Base-by-base conservation (phyloP, 2,329 filamentous ascomycete species). In the Ophiocordyceps sinensis region DNA sequence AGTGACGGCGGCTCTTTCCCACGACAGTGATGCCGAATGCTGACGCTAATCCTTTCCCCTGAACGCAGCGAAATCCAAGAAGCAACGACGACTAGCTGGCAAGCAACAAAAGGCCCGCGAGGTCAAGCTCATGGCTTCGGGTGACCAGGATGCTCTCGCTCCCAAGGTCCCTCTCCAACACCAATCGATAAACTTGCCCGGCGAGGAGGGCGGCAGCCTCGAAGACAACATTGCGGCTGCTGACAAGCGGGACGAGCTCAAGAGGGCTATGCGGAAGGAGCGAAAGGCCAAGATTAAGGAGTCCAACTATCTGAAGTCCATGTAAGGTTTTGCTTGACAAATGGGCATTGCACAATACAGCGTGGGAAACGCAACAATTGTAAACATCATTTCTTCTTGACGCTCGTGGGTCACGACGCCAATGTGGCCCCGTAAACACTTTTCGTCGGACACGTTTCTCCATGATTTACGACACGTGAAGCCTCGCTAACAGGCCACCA, bases 271-370 rank as follows among this genome's bases (percentile, higher is more conserved):
- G 82, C 74, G 84, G 54, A 73, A 73, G 58, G 82, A 86, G 66
- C 70, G 84, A 57, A 76, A 80, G 63, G 75, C 73, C 44, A 75
- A 71, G 62, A 91, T 91, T 56, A 89, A 88, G 75, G 85, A 91
- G 69, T 65, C 63, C 57, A 91, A 91, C 65, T 91, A 87, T 71
- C 73, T 91, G 63, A 84, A 82, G 73, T 75, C 77, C 36, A 85
- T 88, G 82, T 77, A 68, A 65, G 49, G 26, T 14, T 14, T 36
- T 28, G 29, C 26, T 38, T 40, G 7, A 10, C n/a, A 9, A 7
- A 14, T 5, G 17, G 14, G n/a, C 9, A 17, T 39, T 57, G 54
- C 53, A 55, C 47, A 53, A 49, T 49, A 57, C 37, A 28, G 42
- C 19, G 39, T 44, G 39, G 41, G 46, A 39, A 42, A 47, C 44